Evolutionary conservation across 495 filamentous ascomycete species (phyloP).

Genomic region (Trichoderma reesei): DNA sequence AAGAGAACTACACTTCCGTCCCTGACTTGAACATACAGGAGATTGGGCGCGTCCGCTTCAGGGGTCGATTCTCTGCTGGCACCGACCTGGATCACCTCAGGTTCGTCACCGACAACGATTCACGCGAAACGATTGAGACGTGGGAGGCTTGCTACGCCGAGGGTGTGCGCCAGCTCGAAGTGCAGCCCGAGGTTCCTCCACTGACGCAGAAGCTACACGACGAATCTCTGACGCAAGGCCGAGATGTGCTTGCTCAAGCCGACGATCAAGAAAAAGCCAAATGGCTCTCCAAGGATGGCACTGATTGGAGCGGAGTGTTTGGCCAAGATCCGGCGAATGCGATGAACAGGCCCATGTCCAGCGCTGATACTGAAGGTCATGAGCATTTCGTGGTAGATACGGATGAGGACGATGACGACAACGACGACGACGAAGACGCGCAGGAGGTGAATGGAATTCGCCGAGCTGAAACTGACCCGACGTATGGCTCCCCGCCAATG

Average conservation of each 20-base stretch:
- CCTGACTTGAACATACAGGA: constrained; percentile 61
- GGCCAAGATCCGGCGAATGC: constrained; percentile 46
- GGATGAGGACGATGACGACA: constrained; percentile 29
- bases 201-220: constrained; percentile 65
- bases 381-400: constrained; percentile 33
- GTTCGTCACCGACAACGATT: constrained; percentile 81
- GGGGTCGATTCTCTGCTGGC: constrained; percentile 73
- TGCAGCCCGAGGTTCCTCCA: constrained; percentile 57
- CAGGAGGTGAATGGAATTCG: constrained; percentile 18
- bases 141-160: constrained; percentile 87
- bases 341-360: constrained; percentile 18
- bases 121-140: constrained; percentile 83
- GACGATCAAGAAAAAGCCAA: constrained; percentile 57
- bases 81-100: constrained; percentile 77
- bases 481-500: not conserved
- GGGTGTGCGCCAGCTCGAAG: constrained; percentile 61
- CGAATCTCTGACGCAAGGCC: constrained; percentile 60
- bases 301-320: constrained; percentile 86
- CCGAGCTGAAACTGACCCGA: constrained; percentile 1
- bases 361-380: constrained; percentile 32
- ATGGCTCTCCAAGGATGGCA: constrained; percentile 72
- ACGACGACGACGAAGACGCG: constrained; percentile 36
- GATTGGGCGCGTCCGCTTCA: constrained; percentile 72
- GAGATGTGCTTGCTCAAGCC: constrained; percentile 67
- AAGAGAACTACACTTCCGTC: constrained; percentile 51